Conservation (phyloP, 768 basidiomycete genomes). For the Boletus reticulatus region DNA sequence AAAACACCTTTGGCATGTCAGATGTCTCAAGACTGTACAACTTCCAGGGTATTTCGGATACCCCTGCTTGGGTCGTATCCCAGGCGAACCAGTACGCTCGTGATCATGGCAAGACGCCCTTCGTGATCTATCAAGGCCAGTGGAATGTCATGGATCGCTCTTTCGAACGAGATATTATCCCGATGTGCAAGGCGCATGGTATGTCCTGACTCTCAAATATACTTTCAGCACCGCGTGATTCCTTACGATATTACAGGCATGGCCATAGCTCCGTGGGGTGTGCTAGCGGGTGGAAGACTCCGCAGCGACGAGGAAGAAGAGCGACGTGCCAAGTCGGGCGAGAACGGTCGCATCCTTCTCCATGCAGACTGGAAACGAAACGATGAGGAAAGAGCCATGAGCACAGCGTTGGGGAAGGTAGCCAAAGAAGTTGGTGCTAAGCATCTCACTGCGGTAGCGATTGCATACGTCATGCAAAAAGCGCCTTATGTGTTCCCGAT, state of each 20-base stretch:
- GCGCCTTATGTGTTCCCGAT: constrained; percentile 45
- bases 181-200: constrained; percentile 29
- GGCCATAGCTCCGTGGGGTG: constrained; percentile 39
- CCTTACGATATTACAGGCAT: not conserved
- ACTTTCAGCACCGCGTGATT: not conserved
- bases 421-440: constrained; percentile 39
- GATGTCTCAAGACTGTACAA: not conserved
- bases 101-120: constrained; percentile 45
- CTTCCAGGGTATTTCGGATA: constrained; percentile 37
- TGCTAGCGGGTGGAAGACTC: constrained; percentile 28
- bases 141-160: constrained; percentile 35
- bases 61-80: constrained; percentile 49
- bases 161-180: constrained; percentile 45
- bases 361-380: constrained; percentile 33
- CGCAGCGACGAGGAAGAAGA: constrained; percentile 31
- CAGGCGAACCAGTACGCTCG: constrained; percentile 51
- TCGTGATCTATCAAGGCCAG: constrained; percentile 43
- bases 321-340: constrained; percentile 25
- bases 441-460: constrained; percentile 37
- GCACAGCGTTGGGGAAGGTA: constrained; percentile 36
- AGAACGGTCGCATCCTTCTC: constrained; percentile 37
- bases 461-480: constrained; percentile 47
- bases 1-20: not conserved
- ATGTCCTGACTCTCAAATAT: not conserved
- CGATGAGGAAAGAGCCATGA: constrained; percentile 32